A percentile compares a stretch with the other conserved stretches of the same genome.
Evolutionary conservation across 805 yeast species (phyloP).

Genomic region (Metschnikowia lunata): DNA sequence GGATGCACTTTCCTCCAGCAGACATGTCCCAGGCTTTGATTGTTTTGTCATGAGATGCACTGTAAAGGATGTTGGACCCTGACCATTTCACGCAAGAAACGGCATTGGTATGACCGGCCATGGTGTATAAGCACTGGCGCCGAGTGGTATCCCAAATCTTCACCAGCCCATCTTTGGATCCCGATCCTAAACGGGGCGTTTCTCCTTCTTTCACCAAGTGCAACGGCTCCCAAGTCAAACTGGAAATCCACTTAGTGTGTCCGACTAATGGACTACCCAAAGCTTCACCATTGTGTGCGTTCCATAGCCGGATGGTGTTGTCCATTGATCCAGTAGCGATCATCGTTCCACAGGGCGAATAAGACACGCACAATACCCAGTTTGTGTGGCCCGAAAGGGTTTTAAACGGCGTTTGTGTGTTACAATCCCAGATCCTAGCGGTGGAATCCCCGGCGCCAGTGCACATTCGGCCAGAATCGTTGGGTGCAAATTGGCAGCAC

Average conservation of each 20-base stretch:
- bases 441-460: constrained; percentile 97
- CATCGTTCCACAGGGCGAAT: constrained; percentile 87
- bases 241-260: constrained; percentile 85
- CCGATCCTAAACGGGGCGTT: constrained; percentile 70
- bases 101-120: constrained; percentile 83
- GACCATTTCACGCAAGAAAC: constrained; percentile 98
- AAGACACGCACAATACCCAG: constrained; percentile 90
- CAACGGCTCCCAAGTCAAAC: constrained; percentile 90
- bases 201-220: constrained; percentile 70
- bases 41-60: constrained; percentile 93
- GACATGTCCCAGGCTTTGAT: constrained; percentile 86
- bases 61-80: constrained; percentile 77
- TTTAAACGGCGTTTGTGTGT: constrained; percentile 84
- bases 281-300: constrained; percentile 65
- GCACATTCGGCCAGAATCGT: constrained; percentile 77
- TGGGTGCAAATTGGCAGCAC: constrained; percentile 91
- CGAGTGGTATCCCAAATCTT: constrained; percentile 83
- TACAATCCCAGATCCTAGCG: constrained; percentile 95
- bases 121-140: constrained; percentile 60
- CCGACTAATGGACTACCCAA: constrained; percentile 74
- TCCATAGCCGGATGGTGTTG: constrained; percentile 84
- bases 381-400: constrained; percentile 81
- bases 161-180: constrained; percentile 87
- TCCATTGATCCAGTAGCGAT: constrained; percentile 98
- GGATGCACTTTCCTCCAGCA: constrained; percentile 68